phyloP scores from a whole-genome alignment of 2,329 filamentous ascomycete genomes.

The Dissoconium aciculare region DNA sequence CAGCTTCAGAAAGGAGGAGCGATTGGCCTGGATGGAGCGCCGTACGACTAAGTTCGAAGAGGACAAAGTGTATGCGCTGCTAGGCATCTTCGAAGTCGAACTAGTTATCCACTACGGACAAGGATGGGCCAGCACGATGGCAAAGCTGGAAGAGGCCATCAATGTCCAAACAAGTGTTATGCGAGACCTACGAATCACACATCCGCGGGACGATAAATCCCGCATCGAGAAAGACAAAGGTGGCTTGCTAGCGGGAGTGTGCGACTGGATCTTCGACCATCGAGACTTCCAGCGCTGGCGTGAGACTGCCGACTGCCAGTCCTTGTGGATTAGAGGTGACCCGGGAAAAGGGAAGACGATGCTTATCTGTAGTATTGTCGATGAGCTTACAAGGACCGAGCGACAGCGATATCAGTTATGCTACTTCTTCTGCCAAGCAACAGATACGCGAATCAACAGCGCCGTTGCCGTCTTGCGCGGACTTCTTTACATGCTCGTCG shows the following conservation, averaged over 20 bases:
- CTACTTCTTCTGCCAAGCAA: slow-evolving; percentile 30
- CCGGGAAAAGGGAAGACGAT: slow-evolving; percentile 32
- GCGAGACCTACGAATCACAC: slow-evolving; percentile 8
- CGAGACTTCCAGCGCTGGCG: slow-evolving; percentile 15
- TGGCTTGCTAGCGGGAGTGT: slow-evolving; percentile 8
- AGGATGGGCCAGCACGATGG: too few species aligned
- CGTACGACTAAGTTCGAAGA: slow-evolving; percentile 1
- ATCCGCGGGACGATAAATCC: slow-evolving; percentile 10
- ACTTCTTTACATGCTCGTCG: slow-evolving; percentile 29
- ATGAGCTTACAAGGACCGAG: slow-evolving; percentile 18
- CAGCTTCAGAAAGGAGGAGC: background rate
- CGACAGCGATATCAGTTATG: slow-evolving; percentile 11
- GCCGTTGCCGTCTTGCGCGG: slow-evolving; percentile 30
- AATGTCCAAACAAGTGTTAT: too few species aligned
- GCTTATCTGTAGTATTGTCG: slow-evolving; percentile 23
- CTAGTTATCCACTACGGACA: slow-evolving; percentile 4
- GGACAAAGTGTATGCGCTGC: slow-evolving; percentile 3
- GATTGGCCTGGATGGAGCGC: slow-evolving; percentile 2
- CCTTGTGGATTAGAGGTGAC: slow-evolving; percentile 30
- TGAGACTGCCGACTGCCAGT: slow-evolving; percentile 11
- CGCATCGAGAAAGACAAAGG: slow-evolving; percentile 10
- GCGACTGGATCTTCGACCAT: slow-evolving; percentile 17
- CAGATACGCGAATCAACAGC: slow-evolving; percentile 18
- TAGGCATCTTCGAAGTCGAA: slow-evolving; percentile 5
- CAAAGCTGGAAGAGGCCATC: too few species aligned